These are phyloP conservation scores for Neurospora hispaniola DNA, from an alignment of 495 filamentous ascomycete species.

Conservation along the genomic window DNA sequence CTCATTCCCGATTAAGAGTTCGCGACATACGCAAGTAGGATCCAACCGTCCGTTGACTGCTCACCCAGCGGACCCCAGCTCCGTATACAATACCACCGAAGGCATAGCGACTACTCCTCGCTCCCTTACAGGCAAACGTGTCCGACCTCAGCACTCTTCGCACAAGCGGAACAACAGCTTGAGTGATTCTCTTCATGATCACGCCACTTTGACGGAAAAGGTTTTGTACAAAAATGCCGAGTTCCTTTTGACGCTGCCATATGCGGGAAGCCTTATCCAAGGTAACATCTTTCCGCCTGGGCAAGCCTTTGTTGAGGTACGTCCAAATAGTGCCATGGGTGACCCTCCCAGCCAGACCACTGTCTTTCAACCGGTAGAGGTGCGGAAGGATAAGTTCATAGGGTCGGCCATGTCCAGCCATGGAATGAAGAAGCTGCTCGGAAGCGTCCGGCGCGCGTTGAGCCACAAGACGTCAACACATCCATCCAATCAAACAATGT, in stretches of 20 bases:
- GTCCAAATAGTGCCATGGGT: slow-evolving; percentile 42
- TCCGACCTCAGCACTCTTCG: slow-evolving; percentile 30
- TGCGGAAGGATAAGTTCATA: slow-evolving; percentile 28
- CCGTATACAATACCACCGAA: slow-evolving; percentile 32
- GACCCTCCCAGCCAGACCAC: slow-evolving; percentile 32
- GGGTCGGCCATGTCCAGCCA: slow-evolving; percentile 45
- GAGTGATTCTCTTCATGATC: slow-evolving; percentile 79
- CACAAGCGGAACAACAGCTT: slow-evolving; percentile 49
- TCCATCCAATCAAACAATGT: slow-evolving; percentile 24
- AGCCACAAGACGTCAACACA: slow-evolving; percentile 49
- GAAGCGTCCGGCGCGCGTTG: slow-evolving; percentile 78
- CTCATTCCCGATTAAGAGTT: slow-evolving; percentile 61
- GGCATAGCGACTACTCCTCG: slow-evolving; percentile 42
- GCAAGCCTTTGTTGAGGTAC: slow-evolving; percentile 62
- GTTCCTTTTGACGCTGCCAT: slow-evolving; percentile 51
- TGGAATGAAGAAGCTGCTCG: slow-evolving; percentile 76
- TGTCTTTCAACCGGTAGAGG: slow-evolving; percentile 31
- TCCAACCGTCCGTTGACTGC: slow-evolving; percentile 41
- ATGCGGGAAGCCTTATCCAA: slow-evolving; percentile 75
- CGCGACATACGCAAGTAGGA: slow-evolving; percentile 35
- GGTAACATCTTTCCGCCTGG: slow-evolving; percentile 69
- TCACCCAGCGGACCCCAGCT: slow-evolving; percentile 51
- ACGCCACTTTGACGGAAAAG: slow-evolving; percentile 40
- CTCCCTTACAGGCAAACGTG: slow-evolving; percentile 41
- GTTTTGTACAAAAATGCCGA: slow-evolving; percentile 41